Conservation (phyloP, 1,284 basidiomycete genomes). For the Grifola frondosa region DNA sequence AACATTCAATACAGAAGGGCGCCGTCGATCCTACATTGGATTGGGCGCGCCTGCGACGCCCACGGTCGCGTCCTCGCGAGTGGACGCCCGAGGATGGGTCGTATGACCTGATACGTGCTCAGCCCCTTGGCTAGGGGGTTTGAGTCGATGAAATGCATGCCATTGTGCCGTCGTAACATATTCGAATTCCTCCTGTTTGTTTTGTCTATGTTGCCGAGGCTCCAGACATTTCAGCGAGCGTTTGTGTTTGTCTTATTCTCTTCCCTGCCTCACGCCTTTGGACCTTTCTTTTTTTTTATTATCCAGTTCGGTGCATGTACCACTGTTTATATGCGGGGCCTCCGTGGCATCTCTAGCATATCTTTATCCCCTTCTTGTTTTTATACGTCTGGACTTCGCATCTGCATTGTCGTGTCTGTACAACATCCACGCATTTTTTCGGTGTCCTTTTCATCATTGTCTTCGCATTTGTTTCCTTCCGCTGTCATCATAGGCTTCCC, state of each 20-base stretch:
- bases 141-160: conserved; percentile 15
- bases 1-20: conserved; percentile 62
- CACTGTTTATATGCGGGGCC: conserved; percentile 22
- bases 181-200: conserved; percentile 4
- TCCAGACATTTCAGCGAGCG: conserved; percentile 5
- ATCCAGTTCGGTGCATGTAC: conserved; percentile 7
- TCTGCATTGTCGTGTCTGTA: conserved; percentile 22
- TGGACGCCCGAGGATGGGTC: conserved; percentile 75
- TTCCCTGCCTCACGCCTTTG: conserved; percentile 5
- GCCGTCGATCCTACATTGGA: conserved; percentile 70
- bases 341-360: conserved; percentile 22
- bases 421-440: conserved; percentile 3
- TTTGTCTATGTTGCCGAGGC: conserved; percentile 17
- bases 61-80: conserved; percentile 79
- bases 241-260: conserved; percentile 10
- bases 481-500: conserved; percentile 13
- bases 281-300: conserved; percentile 11
- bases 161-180: conserved; percentile 14
- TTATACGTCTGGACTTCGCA: conserved; percentile 14
- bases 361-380: conserved; percentile 18
- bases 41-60: conserved; percentile 64
- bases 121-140: no score
- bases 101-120: no score
- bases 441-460: conserved; percentile 18
- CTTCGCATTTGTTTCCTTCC: conserved; percentile 17